Evolutionary conservation across 345 rosid genomes (phyloP).

Genomic region (Laguncularia racemosa): DNA sequence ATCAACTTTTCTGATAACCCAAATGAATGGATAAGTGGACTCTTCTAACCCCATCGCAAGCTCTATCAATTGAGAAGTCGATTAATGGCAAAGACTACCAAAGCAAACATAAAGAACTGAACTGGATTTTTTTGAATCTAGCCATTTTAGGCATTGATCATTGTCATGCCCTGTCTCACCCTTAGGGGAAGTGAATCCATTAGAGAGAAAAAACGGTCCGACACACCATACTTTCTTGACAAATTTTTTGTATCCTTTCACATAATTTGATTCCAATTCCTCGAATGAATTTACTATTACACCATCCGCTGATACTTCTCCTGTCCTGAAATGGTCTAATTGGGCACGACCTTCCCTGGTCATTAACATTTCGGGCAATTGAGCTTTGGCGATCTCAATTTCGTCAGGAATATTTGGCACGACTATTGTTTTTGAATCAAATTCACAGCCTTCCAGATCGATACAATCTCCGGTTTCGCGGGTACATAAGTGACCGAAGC

Average conservation of each 20-base stretch:
- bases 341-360: no score
- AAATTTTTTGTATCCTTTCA: constrained; percentile 19
- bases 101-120: constrained; percentile 48
- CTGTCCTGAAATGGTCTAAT: not conserved
- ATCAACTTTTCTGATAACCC: constrained; percentile 12
- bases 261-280: constrained; percentile 29
- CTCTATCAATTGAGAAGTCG: constrained; percentile 25
- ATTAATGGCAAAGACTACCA: constrained; percentile 33
- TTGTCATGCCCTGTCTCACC: constrained; percentile 19
- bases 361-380: constrained; percentile 14
- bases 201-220: constrained; percentile 37
- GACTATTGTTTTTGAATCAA: constrained; percentile 11
- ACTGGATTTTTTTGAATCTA: constrained; percentile 19
- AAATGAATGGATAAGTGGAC: constrained; percentile 18
- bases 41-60: constrained; percentile 24
- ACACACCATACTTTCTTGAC: constrained; percentile 37
- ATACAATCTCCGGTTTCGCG: not conserved
- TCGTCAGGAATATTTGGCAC: constrained; percentile 25
- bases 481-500: not conserved
- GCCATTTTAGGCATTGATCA: constrained; percentile 35
- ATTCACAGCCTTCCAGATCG: not conserved
- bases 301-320: constrained; percentile 24
- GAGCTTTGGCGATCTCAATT: constrained; percentile 23
- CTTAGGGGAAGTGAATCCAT: constrained; percentile 21
- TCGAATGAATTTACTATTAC: constrained; percentile 36